Base-by-base conservation (phyloP, 2,329 filamentous ascomycete genomes). In the Colletotrichum trifolii region DNA sequence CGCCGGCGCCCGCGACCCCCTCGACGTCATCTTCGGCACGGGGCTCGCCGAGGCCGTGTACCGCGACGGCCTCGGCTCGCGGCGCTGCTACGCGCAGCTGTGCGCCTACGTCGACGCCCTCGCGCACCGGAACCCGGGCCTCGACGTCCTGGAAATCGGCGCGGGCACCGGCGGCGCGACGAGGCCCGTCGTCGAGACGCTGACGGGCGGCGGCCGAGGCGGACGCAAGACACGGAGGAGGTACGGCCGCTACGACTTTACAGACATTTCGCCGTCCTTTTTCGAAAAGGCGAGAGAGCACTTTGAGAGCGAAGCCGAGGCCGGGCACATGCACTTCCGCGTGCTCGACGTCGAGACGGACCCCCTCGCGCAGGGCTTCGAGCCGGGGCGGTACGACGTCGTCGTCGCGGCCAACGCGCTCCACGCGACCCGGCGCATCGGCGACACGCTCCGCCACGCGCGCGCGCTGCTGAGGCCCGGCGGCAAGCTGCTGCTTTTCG, bases 241-340 rank as follows among this genome's bases (percentile, higher is more conserved):
- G 12, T 72, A 68, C 49, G 38, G 43, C 13, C 50, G 61, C 1
- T 79, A 80, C 62, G 74, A 71, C 6, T 81, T 74, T 60, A 80
- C 78, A 3, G 79, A 82, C 49, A 78, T 80, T 35, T 79, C 78
- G 0, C 67, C 73, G 2, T 73, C 70, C 1, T 80, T 79, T 70
- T 80, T 81, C 49, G 72, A 73, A 25, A 67, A 71, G 9, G 77
- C 77, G 0, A 67, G 68, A n/a, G 64, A 72, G 25, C 62, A 60
- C 11, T 73, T 76, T 64, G 43, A 66, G 40, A 54, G 67, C 1
- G 71, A 69, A 52, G 42, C 36, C 8, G 62, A 69, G 54, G 42
- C 36, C 8, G 62, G 55, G 3, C 52, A 59, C 12, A 74, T 80
- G 63, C 70, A 56, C 6, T 81, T 75, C 67, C 74, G 74, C 38